phyloP scores from a whole-genome alignment of 2,329 filamentous ascomycete genomes.

The Didymella pomorum region DNA sequence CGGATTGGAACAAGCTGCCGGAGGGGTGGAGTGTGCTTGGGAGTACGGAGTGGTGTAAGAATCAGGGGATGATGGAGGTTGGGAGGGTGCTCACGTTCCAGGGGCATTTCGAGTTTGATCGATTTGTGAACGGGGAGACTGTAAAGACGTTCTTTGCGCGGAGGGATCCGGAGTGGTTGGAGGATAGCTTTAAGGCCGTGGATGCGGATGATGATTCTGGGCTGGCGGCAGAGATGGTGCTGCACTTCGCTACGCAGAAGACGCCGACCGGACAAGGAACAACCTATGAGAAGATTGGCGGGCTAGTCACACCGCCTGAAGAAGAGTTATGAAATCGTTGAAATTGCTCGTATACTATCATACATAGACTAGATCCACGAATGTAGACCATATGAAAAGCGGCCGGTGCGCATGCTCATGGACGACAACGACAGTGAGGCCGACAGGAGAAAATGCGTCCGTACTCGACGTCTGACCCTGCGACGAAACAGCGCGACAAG shows the following conservation, averaged over 20 bases:
- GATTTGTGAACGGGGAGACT: constrained; percentile 52
- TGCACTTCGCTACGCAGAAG: constrained; percentile 43
- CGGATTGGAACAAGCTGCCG: constrained; percentile 26
- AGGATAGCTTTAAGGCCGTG: constrained; percentile 28
- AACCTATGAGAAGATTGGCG: constrained; percentile 18
- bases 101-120: constrained; percentile 57
- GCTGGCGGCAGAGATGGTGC: constrained; percentile 42
- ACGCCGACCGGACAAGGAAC: background rate
- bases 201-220: constrained; percentile 42
- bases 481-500: no score
- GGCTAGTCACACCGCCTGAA: constrained; percentile 33
- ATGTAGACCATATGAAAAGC: background rate
- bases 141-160: constrained; percentile 47
- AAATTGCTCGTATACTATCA: background rate
- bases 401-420: background rate
- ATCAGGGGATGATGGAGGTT: constrained; percentile 53
- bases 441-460: no score
- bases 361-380: background rate
- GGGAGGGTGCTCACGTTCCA: constrained; percentile 54
- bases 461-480: no score
- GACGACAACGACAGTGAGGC: background rate
- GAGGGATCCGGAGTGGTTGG: constrained; percentile 33
- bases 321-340: constrained; percentile 6
- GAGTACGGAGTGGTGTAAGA: constrained; percentile 43
- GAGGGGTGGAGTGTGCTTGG: constrained; percentile 33